phyloP scores from a whole-genome alignment of 83 land plant species.

The Diphasiastrum complanatum region DNA sequence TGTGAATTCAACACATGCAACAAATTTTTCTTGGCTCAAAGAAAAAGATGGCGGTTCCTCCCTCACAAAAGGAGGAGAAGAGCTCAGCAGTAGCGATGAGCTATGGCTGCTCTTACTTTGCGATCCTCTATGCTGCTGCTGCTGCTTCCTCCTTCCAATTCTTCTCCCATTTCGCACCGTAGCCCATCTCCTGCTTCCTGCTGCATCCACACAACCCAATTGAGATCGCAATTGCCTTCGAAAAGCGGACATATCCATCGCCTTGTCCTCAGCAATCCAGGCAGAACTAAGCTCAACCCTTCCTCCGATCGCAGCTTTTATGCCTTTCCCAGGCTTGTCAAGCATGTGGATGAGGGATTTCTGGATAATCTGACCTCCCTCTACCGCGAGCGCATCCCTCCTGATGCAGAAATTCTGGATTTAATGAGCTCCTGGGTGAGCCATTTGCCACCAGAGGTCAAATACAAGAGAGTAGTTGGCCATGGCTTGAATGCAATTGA shows the following conservation, averaged over 20 bases:
- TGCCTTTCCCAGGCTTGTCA: conserved; percentile 61
- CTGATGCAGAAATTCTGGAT: conserved; percentile 52
- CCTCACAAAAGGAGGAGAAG: no score
- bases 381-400: conserved; percentile 47
- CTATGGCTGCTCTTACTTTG: no score
- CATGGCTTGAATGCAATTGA: conserved; percentile 77
- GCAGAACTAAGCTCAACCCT: conserved; percentile 56
- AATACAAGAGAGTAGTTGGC: conserved; percentile 69
- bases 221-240: no score
- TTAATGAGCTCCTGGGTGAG: conserved; percentile 89
- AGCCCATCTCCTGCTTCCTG: no score
- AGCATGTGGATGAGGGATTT: conserved; percentile 68
- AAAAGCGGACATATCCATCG: conserved; percentile 43
- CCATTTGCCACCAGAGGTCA: conserved; percentile 53
- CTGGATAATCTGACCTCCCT: conserved; percentile 47
- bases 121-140: no score
- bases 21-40: no score
- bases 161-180: no score
- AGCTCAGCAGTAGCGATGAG: no score
- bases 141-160: no score
- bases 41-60: no score
- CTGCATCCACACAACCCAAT: no score
- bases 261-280: conserved; percentile 46
- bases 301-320: conserved; percentile 67
- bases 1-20: no score